A percentile compares a stretch with the other conserved stretches of the same genome.
These are phyloP conservation scores for Mycena leptocephala DNA, from an alignment of 768 basidiomycete species.

Conservation along the genomic window DNA sequence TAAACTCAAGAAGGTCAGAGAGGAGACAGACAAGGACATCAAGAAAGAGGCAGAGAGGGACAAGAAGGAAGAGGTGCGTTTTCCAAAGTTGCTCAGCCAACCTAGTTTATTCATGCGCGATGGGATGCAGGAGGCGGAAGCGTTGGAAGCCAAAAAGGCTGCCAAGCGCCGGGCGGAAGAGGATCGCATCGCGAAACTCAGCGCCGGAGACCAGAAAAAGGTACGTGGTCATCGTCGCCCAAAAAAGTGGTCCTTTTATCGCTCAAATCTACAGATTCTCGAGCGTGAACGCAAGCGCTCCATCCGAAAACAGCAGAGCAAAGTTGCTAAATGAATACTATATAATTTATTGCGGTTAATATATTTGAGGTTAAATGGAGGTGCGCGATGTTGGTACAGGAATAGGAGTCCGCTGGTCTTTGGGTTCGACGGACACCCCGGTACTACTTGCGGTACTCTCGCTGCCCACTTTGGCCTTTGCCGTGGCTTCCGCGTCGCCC, in stretches of 20 bases:
- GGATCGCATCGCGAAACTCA: slow-evolving; percentile 80
- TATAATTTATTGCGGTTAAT: slow-evolving; percentile 45
- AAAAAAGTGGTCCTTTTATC: slow-evolving; percentile 10
- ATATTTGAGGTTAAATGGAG: slow-evolving; percentile 31
- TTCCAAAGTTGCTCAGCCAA: neutral
- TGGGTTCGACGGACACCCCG: neutral
- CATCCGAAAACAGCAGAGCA: slow-evolving; percentile 80
- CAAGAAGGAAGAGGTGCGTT: slow-evolving; percentile 77
- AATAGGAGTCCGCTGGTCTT: neutral
- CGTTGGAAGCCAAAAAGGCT: slow-evolving; percentile 77
- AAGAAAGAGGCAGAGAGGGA: slow-evolving; percentile 78
- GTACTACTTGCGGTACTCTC: neutral
- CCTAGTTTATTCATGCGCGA: slow-evolving; percentile 7
- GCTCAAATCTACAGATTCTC: slow-evolving; percentile 59
- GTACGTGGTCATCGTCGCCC: slow-evolving; percentile 50
- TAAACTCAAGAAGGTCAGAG: slow-evolving; percentile 83
- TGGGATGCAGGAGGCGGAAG: slow-evolving; percentile 54
- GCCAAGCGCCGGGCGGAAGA: slow-evolving; percentile 84
- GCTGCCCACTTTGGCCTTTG: neutral
- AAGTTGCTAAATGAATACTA: slow-evolving; percentile 56
- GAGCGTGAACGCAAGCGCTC: slow-evolving; percentile 86
- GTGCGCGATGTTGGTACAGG: neutral
- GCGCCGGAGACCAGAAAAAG: slow-evolving; percentile 89
- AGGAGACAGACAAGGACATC: slow-evolving; percentile 80
- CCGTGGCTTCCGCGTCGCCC: slow-evolving; percentile 18